These are phyloP conservation scores for Puccinia novopanici DNA, from an alignment of 1,284 basidiomycete genomes.

Conservation along the genomic window DNA sequence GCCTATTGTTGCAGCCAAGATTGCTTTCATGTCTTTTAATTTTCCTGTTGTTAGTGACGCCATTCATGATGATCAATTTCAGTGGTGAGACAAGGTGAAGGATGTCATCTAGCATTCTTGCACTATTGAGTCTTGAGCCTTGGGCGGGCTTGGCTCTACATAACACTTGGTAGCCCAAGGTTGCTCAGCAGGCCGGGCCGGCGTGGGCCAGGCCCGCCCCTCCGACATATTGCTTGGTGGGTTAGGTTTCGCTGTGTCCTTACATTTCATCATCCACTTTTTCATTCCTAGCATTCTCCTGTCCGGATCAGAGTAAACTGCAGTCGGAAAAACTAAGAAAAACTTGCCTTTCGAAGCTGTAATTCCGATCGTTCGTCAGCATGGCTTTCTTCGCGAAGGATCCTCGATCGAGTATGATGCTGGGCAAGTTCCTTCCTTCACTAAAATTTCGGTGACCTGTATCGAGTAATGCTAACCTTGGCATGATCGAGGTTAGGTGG, in stretches of 20 bases:
- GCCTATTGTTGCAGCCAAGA: too few relatives aligned
- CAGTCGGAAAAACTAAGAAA: background rate
- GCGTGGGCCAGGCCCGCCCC: background rate
- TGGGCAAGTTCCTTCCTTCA: constrained; percentile 52
- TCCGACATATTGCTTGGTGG: background rate
- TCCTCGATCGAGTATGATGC: constrained; percentile 53
- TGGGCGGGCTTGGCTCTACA: too few relatives aligned
- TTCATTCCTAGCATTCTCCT: background rate
- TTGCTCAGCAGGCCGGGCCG: too few relatives aligned
- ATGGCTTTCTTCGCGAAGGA: constrained; percentile 54
- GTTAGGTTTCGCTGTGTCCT: background rate
- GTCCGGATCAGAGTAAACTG: background rate
- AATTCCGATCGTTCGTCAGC: background rate
- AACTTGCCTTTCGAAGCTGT: background rate
- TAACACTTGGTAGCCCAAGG: too few relatives aligned
- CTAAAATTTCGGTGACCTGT: background rate
- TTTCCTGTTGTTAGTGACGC: too few relatives aligned
- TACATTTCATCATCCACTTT: background rate
- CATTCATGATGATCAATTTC: too few relatives aligned
- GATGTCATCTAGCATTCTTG: too few relatives aligned
- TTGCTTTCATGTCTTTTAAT: too few relatives aligned
- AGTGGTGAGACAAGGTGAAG: too few relatives aligned
- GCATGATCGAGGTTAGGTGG: constrained; percentile 52
- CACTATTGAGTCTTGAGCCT: too few relatives aligned
- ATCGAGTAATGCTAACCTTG: background rate